Percentiles rank a stretch among this genome's conserved stretches.
Conservation (phyloP, 1,284 basidiomycete species). For the Mycena citricolor region DNA sequence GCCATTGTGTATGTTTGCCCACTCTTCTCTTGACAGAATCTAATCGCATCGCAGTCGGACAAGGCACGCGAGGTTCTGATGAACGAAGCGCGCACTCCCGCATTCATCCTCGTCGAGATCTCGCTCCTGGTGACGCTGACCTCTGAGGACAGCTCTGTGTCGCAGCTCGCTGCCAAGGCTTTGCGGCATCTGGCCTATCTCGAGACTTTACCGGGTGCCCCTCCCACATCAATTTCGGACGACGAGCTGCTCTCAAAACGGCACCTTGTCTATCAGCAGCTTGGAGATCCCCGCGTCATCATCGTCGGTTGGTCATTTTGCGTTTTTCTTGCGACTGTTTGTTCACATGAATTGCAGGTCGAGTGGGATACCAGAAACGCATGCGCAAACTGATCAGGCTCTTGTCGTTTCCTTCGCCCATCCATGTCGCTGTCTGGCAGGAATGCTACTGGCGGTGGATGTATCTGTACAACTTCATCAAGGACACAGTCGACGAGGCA, state of each 20-base stretch:
- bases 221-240: constrained; percentile 45
- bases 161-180: constrained; percentile 64
- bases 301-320: constrained; percentile 56
- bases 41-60: too few species aligned
- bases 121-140: constrained; percentile 69
- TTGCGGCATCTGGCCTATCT: constrained; percentile 65
- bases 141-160: constrained; percentile 64
- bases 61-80: too few species aligned
- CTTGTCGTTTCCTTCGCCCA: constrained; percentile 60
- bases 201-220: constrained; percentile 59
- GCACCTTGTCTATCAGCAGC: constrained; percentile 71
- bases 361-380: constrained; percentile 79
- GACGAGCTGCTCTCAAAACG: constrained; percentile 67
- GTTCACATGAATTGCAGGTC: constrained; percentile 44
- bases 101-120: constrained; percentile 68
- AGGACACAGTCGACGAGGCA: constrained; percentile 12
- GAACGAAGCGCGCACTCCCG: constrained; percentile 51
- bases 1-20: constrained; percentile 17
- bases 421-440: constrained; percentile 77
- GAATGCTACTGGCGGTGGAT: constrained; percentile 77
- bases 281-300: constrained; percentile 70
- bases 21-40: too few species aligned
- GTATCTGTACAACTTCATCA: constrained; percentile 43
- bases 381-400: constrained; percentile 70
- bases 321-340: constrained; percentile 2